Conservation (phyloP, 2,329 filamentous ascomycete genomes). For the Rhynchosporium graminicola region DNA sequence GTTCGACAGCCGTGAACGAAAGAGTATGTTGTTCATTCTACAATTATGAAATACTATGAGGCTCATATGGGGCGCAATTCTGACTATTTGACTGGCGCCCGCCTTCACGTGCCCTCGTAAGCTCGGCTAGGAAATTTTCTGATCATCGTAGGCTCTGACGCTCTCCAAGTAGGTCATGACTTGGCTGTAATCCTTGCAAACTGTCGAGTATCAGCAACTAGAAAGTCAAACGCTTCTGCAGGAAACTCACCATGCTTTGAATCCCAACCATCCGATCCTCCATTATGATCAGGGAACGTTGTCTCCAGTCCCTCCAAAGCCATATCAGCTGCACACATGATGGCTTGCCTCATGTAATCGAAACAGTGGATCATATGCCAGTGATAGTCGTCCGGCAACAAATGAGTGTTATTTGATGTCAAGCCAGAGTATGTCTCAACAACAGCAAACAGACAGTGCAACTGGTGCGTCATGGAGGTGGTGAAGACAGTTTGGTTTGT, state of each 20-base stretch:
- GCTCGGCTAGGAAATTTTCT: constrained; percentile 44
- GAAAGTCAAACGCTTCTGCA: background rate
- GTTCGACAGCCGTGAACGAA: no score
- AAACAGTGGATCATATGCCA: constrained; percentile 30
- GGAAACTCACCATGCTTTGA: constrained; percentile 45
- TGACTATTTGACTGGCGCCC: no score
- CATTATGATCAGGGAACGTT: constrained; percentile 50
- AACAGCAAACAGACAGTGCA: constrained; percentile 27
- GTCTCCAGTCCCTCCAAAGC: constrained; percentile 44
- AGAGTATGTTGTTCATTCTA: no score
- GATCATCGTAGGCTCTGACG: constrained; percentile 48
- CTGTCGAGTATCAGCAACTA: constrained; percentile 31
- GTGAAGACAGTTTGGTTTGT: constrained; percentile 30
- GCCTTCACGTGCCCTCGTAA: no score
- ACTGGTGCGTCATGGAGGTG: constrained; percentile 28
- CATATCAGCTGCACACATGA: constrained; percentile 30
- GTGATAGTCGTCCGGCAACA: constrained; percentile 24
- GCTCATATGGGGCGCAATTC: no score
- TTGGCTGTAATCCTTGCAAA: constrained; percentile 48
- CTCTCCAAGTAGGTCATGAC: constrained; percentile 48
- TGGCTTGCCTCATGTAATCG: constrained; percentile 29
- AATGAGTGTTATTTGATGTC: constrained; percentile 14
- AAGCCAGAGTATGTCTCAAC: constrained; percentile 26
- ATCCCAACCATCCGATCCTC: constrained; percentile 50
- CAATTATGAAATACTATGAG: no score